A percentile compares a stretch with the other conserved stretches of the same genome.
phyloP scores from a whole-genome alignment of 371 early-diverging fungal genomes.

The Rhizopus arrhizus region DNA sequence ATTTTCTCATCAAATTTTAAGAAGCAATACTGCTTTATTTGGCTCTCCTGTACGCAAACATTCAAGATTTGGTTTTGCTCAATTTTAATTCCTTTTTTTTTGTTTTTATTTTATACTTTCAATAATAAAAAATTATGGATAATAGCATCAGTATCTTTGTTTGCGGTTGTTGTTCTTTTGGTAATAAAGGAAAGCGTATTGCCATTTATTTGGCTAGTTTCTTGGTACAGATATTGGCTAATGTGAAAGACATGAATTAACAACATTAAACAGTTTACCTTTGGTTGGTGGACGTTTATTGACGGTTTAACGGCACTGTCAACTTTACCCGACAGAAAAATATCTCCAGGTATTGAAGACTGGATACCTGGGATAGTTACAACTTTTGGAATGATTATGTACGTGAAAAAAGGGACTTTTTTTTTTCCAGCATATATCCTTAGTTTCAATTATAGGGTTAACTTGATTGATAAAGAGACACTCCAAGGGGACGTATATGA shows the following conservation, averaged over 20 bases:
- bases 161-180: slow-evolving; percentile 29
- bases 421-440: neutral
- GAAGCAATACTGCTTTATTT: slow-evolving; percentile 29
- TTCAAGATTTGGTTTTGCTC: slow-evolving; percentile 56
- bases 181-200: slow-evolving; percentile 44
- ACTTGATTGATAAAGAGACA: slow-evolving; percentile 55
- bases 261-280: slow-evolving; percentile 58
- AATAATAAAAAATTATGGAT: slow-evolving; percentile 1
- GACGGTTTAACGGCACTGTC: slow-evolving; percentile 59
- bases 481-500: slow-evolving; percentile 50
- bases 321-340: slow-evolving; percentile 32
- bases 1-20: slow-evolving; percentile 43
- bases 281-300: slow-evolving; percentile 84
- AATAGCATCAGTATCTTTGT: neutral
- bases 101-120: neutral
- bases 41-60: slow-evolving; percentile 47
- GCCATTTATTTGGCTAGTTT: slow-evolving; percentile 57
- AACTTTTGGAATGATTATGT: slow-evolving; percentile 75
- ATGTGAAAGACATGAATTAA: neutral
- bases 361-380: slow-evolving; percentile 77
- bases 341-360: slow-evolving; percentile 71
- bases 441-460: slow-evolving; percentile 36
- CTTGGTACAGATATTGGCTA: slow-evolving; percentile 33
- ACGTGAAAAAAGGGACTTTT: slow-evolving; percentile 4
- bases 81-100: slow-evolving; percentile 12